Base-by-base conservation (phyloP, 2,329 filamentous ascomycete genomes). In the Fusarium poae region DNA sequence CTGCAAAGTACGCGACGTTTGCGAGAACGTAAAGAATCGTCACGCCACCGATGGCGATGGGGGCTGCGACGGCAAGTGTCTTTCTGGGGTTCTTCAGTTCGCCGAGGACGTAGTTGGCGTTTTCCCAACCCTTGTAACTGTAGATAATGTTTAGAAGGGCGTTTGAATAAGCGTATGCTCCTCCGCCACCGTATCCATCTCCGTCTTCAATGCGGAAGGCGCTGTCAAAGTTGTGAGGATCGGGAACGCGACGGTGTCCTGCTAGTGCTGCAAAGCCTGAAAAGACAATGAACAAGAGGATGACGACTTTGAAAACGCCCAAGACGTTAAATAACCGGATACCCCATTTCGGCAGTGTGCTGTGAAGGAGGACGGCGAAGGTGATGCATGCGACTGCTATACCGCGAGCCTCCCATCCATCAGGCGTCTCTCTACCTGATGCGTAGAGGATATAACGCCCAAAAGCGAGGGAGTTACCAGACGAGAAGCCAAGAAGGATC, bases 1-100 rank as follows among this genome's bases (percentile, higher is more conserved):
- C 88, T 0, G 88, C 85, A 62, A 90, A 90, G 77, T 90, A 91
- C 3, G 88, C 87, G 2, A 91, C 83, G 68, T 91, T 90, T 49
- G 87, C 88, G 11, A 90, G 81, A 15, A 90, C 80, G 71, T 91
- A 91, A 0, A 90, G 81, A 3, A 88, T 80, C 0, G 87, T 88
- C 7, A 88, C 86, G 8, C 82, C 84, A 3, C 84, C 85, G 5
- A 90, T 81, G 3, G 87, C 88, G 0, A 89, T 73, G 0, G 87
- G 88, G 0, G 86, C 87, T 1, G 87, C 87, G 51, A 88, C 79
- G 2, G 82, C 74, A 7, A 89, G 80, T 0, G 87, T 89, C 70
- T 82, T 83, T 30, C 79, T 81, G 0, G 86, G 86, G 43, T 85
- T 82, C 66, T 83, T 85, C 34, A 89, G 78, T 71, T 90, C 88